phyloP scores from a whole-genome alignment of 2,329 filamentous ascomycete species.

The Calonectria leucothoes region DNA sequence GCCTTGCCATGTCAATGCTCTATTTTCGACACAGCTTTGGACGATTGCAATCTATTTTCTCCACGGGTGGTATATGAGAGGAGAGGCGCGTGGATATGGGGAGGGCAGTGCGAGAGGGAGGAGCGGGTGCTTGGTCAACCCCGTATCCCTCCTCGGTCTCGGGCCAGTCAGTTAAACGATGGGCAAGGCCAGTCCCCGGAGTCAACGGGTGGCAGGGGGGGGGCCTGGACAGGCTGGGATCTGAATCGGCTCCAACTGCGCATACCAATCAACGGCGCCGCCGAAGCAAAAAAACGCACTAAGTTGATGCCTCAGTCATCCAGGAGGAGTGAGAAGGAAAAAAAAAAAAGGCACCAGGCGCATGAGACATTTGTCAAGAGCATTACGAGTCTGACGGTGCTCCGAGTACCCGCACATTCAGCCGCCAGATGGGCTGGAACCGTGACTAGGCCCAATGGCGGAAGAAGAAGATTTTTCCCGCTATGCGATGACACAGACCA shows the following conservation, averaged over 20 bases:
- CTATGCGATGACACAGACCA: conserved; percentile 7
- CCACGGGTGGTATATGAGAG: background rate
- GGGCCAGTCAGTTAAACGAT: background rate
- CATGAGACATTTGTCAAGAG: background rate
- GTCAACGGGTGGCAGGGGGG: conserved; percentile 2
- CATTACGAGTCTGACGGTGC: conserved; percentile 3
- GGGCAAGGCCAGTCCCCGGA: background rate
- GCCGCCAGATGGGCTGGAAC: conserved; percentile 6
- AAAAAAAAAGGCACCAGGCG: background rate
- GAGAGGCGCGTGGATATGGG: conserved; percentile 4
- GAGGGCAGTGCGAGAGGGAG: conserved; percentile 15
- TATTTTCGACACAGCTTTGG: conserved; percentile 1
- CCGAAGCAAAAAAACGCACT: background rate
- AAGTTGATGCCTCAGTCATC: conserved; percentile 7
- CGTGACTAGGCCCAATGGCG: background rate
- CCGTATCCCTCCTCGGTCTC: background rate
- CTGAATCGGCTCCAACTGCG: background rate
- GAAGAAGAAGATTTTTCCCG: conserved; percentile 1
- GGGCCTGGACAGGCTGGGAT: background rate
- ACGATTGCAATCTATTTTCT: conserved; percentile 7
- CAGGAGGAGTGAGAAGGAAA: background rate
- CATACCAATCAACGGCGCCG: conserved; percentile 19
- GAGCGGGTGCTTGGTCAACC: background rate
- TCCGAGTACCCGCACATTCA: background rate
- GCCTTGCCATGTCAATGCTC: background rate